Evolutionary conservation across 2,329 filamentous ascomycete species (phyloP).

Genomic region (Beauveria scarabaeidicola): DNA sequence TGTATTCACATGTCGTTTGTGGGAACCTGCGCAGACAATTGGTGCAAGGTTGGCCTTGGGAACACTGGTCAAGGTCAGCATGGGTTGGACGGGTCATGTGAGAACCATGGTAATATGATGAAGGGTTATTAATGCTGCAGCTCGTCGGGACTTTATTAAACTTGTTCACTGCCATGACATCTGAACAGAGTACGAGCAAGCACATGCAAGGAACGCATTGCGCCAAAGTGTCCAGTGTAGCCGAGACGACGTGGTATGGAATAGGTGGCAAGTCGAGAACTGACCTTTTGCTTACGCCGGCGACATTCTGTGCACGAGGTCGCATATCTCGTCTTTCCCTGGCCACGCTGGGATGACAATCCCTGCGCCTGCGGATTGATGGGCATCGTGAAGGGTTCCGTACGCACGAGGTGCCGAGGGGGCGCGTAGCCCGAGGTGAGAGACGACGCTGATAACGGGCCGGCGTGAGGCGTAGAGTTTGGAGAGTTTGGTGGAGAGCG

Average conservation of each 20-base stretch:
- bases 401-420: neutral
- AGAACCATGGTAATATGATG: no score
- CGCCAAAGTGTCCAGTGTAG: neutral
- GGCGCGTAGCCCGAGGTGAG: neutral
- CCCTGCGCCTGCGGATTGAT: conserved; percentile 22
- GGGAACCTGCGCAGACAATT: conserved; percentile 46
- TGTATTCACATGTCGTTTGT: conserved; percentile 42
- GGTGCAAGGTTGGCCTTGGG: conserved; percentile 44
- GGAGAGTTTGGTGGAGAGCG: neutral
- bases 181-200: neutral
- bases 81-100: neutral
- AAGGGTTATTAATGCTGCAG: no score
- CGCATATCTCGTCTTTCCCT: conserved; percentile 18
- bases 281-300: conserved; percentile 43
- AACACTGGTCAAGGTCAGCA: conserved; percentile 32
- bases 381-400: neutral
- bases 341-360: conserved; percentile 4
- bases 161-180: neutral
- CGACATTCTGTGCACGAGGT: conserved; percentile 44
- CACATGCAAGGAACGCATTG: neutral
- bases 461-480: neutral
- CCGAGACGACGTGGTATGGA: neutral
- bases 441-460: neutral
- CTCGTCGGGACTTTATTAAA: no score
- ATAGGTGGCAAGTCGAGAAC: neutral